These are phyloP conservation scores for Neophaeococcomyces mojaviensis DNA, from an alignment of 2,329 filamentous ascomycete species.

Conservation along the genomic window DNA sequence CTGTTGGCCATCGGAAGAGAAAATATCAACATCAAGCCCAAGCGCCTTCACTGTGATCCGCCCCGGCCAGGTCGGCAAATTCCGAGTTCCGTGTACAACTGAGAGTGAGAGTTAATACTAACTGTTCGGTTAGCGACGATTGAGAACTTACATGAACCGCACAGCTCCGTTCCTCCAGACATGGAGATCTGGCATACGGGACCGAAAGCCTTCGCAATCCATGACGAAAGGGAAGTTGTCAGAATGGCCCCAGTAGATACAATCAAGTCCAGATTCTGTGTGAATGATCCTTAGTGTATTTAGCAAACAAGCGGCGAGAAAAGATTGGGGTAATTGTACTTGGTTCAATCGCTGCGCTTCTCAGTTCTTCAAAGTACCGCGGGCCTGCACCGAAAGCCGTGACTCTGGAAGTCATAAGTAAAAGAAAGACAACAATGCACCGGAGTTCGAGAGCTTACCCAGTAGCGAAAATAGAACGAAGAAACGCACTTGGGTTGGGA, in stretches of 20 bases:
- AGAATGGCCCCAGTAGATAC: slow-evolving; percentile 12
- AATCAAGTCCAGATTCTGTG: slow-evolving; percentile 27
- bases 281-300: slow-evolving; percentile 23
- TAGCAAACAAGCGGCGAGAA: no score
- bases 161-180: slow-evolving; percentile 27
- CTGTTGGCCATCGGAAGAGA: slow-evolving; percentile 48
- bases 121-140: no score
- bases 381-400: no score
- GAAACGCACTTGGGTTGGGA: slow-evolving; percentile 56
- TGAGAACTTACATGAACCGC: slow-evolving; percentile 26
- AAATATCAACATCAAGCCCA: slow-evolving; percentile 50
- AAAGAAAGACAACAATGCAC: no score
- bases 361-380: no score
- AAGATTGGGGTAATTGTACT: no score
- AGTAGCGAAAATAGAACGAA: no score
- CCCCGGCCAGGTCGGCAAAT: slow-evolving; percentile 57
- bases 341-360: no score
- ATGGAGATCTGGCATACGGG: slow-evolving; percentile 18
- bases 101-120: no score
- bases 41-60: slow-evolving; percentile 48
- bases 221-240: slow-evolving; percentile 4
- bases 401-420: no score
- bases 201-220: slow-evolving; percentile 11
- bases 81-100: slow-evolving; percentile 63
- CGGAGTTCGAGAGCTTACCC: no score